Base-by-base conservation (phyloP, 2,329 filamentous ascomycete genomes). In the Aspergillus uvarum region DNA sequence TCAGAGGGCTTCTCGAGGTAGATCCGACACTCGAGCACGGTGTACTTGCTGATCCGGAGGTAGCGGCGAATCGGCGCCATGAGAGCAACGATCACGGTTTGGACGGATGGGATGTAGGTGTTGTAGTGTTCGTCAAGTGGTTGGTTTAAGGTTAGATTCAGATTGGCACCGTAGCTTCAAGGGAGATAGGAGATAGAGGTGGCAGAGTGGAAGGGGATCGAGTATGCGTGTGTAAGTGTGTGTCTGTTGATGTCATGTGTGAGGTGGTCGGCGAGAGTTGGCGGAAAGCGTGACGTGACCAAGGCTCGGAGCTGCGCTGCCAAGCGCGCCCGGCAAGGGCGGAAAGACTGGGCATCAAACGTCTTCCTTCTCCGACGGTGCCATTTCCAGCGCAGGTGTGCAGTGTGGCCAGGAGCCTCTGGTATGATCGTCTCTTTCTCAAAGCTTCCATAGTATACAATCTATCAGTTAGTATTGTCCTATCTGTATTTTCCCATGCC, bases 11-110 rank as follows among this genome's bases (percentile, higher is more conserved):
- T 93, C 65, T 98, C 94, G 51, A 97, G 87, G 76, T 98, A 98
- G 67, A 99, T 95, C 65, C 93, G 92, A 65, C 91, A 92, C 82
- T 99, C 95, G n/a, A 99, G 84, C 32, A 97, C 92, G 4, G 94
- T 96, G 76, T 92, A 91, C 73, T 94, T 93, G 58, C 90, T 94
- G 68, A 98, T 96, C 55, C 94, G 87, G 58, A 98, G 83, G 74
- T 98, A 97, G 69, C 93, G 87, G 60, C 93, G 87, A 51, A 96
- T 86, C 11, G 93, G 93, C 12, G 92, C 89, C 93, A 97, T 97
- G 52, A n/a, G 48, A 10, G 14, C 21, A 29, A 8, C 16, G 48
- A 16, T 44, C 38, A 19, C 38, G 38, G n/a, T 44, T 8, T 19
- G 16, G 6, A 44, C 16, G 38, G 32, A 16, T 35, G 6, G 6